A percentile compares a stretch with the other conserved stretches of the same genome.
Evolutionary conservation across 352 stramenopile species (phyloP).

Genomic region (Pythium insidiosum): DNA sequence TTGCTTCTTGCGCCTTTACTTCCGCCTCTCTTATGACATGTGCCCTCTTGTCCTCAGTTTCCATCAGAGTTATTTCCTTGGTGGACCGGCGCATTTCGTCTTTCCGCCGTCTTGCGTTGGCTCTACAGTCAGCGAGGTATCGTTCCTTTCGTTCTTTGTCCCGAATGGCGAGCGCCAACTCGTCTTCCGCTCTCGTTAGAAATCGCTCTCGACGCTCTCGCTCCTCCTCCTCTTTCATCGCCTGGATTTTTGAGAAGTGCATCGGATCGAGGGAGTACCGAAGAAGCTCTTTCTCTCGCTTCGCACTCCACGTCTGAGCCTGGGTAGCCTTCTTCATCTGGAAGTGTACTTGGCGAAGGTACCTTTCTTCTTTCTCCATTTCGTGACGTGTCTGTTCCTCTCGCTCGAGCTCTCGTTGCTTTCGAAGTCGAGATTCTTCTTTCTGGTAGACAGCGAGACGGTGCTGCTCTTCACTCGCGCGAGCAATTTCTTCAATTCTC

Average conservation of each 20-base stretch:
- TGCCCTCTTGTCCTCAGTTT: conserved; percentile 29
- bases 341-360: conserved; percentile 26
- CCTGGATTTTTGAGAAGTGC: conserved; percentile 33
- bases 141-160: conserved; percentile 26
- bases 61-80: conserved; percentile 30
- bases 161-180: conserved; percentile 12
- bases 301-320: conserved; percentile 27
- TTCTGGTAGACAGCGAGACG: conserved; percentile 13
- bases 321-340: conserved; percentile 26
- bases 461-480: conserved; percentile 5
- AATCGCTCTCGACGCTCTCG: conserved; percentile 38
- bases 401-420: conserved; percentile 28
- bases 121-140: conserved; percentile 33
- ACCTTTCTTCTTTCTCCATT: conserved; percentile 36
- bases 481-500: background rate
- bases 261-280: conserved; percentile 49
- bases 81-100: conserved; percentile 19
- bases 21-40: conserved; percentile 3
- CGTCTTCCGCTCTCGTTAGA: conserved; percentile 37
- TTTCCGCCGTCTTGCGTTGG: conserved; percentile 21
- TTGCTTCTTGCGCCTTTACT: too few species aligned
- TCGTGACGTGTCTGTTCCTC: conserved; percentile 20
- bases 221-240: conserved; percentile 32
- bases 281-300: conserved; percentile 34
- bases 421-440: conserved; percentile 18